Conservation (phyloP, 805 yeast species). For the Yarrowia bubula region DNA sequence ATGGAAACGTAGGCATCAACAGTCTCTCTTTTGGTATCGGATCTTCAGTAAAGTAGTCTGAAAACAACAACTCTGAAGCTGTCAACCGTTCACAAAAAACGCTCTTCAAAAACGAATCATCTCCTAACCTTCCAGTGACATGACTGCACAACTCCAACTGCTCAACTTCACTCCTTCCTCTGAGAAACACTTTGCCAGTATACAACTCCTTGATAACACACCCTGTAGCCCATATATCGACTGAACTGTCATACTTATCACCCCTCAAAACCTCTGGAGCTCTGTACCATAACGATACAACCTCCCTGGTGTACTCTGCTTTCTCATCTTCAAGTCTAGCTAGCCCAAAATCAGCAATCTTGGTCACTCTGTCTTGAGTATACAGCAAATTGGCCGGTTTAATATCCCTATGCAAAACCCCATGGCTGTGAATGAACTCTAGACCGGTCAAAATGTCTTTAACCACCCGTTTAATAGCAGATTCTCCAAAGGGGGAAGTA, state of each 20-base stretch:
- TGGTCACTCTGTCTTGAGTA: slow-evolving; percentile 68
- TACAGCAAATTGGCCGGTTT: slow-evolving; percentile 88
- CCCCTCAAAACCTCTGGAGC: slow-evolving; percentile 5
- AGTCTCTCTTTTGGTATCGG: slow-evolving; percentile 2
- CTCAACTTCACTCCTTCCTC: not conserved
- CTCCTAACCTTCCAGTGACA: not conserved
- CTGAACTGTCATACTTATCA: not conserved
- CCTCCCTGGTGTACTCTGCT: slow-evolving; percentile 15
- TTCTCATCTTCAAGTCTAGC: slow-evolving; percentile 62
- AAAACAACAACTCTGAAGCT: not conserved
- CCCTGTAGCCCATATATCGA: slow-evolving; percentile 8
- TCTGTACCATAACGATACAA: slow-evolving; percentile 11
- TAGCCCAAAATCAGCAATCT: slow-evolving; percentile 94
- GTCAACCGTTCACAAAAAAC: not conserved
- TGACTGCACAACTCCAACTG: not conserved
- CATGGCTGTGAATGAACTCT: slow-evolving; percentile 62
- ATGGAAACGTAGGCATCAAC: slow-evolving; percentile 17
- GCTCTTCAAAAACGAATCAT: not conserved
- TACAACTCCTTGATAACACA: not conserved
- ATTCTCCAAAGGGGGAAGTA: not conserved
- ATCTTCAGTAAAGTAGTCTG: not conserved
- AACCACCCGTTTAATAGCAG: not conserved
- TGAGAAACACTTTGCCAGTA: not conserved
- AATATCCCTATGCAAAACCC: slow-evolving; percentile 85
- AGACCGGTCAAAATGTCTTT: slow-evolving; percentile 54